Evolutionary conservation across 306 rosid genomes (phyloP), one percentile per base, ranked within the genome.

Genomic region (Amphicarpaea edgeworthii): DNA sequence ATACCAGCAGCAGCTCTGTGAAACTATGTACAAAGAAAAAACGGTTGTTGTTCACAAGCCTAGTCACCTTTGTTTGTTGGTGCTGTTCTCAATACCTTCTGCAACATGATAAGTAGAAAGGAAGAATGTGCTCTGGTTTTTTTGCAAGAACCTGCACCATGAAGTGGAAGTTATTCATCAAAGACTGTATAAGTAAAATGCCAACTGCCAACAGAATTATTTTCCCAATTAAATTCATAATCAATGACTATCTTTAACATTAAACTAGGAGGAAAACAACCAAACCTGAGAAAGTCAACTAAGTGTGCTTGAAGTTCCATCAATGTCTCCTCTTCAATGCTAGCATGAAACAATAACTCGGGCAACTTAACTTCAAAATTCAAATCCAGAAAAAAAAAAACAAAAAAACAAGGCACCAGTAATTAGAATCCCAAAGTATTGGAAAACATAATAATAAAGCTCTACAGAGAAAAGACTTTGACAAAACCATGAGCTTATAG

Each of bases 261-360:
- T 32, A 70, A 69, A 55, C 62, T 20, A 59, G 57, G 45, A 65
- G 32, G 61, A 68, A 57, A 71, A 72, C 16, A 70, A n/a, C 26
- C 16, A 78, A 86, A 92, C 96, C 87, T 89, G 89, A 95, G 98
- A 64, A 95, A 87, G 84, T 92, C 91, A 7, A 66, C 76, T 37
- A 92, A 64, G 62, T 84, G 86, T 66, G 83, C 75, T 72, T 78
- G 88, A 86, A 95, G 79, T 75, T 85, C 93, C 46, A 21, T 72
- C 72, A 82, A 75, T 57, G 94, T 84, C 80, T 87, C 88, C 84
- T 83, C 90, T 79, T 90, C 97, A 72, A 92, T 86, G 42, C 79
- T 85, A 24, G 88, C 96, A 78, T 86, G 73, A 68, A 63, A 75
- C 84, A 95, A 76, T 54, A 92, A 58, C 87, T 90, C 97, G 2